Percentiles rank a stretch among this genome's conserved stretches.
These are phyloP conservation scores for Pisolithus orientalis DNA, from an alignment of 768 basidiomycete species.

Conservation along the genomic window DNA sequence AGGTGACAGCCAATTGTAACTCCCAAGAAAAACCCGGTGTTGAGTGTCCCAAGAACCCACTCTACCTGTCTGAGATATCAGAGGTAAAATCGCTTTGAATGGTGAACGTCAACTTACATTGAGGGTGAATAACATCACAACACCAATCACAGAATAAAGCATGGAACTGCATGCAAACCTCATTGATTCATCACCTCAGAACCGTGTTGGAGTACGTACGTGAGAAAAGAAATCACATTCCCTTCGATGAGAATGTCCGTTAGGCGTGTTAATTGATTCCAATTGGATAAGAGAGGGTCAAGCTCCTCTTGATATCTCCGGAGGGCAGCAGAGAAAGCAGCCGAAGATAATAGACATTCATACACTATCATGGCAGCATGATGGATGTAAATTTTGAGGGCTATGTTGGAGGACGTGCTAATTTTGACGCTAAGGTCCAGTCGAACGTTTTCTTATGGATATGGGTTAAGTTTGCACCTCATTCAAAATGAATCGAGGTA, in stretches of 20 bases:
- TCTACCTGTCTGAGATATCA: too few species aligned
- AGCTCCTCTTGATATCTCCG: background rate
- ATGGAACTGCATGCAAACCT: too few species aligned
- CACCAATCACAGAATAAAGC: too few species aligned
- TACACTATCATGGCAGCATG: background rate
- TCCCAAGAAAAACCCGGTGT: too few species aligned
- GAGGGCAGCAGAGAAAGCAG: background rate
- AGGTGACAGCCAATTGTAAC: too few species aligned
- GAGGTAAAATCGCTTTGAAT: too few species aligned
- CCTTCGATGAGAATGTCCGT: background rate
- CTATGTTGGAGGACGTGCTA: background rate
- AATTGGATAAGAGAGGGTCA: background rate
- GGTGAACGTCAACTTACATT: too few species aligned
- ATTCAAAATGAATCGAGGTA: background rate
- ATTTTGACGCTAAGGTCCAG: background rate
- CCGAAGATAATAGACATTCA: background rate
- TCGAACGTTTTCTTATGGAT: too few species aligned
- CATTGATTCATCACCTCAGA: too few species aligned
- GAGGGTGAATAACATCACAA: too few species aligned
- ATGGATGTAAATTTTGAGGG: background rate
- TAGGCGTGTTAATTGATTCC: background rate
- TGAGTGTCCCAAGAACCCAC: too few species aligned
- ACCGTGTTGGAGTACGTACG: background rate
- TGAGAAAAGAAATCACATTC: background rate
- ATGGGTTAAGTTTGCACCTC: background rate